Evolutionary conservation across 768 basidiomycete genomes (phyloP).

Genomic region (Trametes villosa): DNA sequence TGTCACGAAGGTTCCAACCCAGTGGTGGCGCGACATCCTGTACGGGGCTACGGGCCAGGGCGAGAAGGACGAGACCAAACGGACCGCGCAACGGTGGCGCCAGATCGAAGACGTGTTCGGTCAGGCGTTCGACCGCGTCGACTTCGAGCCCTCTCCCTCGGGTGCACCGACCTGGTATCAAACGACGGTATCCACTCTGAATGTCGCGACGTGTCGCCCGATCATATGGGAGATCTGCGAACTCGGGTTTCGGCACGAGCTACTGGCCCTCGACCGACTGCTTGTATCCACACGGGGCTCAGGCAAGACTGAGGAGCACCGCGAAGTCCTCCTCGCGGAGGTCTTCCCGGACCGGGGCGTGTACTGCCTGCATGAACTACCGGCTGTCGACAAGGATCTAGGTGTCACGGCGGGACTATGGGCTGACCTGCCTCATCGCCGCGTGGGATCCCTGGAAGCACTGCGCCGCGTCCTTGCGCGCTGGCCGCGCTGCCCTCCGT

Average conservation of each 20-base stretch:
- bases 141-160: neutral
- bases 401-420: neutral
- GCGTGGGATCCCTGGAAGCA: neutral
- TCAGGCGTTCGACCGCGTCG: neutral
- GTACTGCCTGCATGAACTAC: neutral
- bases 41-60: neutral
- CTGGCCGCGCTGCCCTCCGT: neutral
- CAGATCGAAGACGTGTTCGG: neutral
- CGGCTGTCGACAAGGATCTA: neutral
- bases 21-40: constrained; percentile 7
- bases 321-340: neutral
- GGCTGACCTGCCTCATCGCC: neutral
- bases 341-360: neutral
- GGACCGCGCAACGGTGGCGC: neutral
- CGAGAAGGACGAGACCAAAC: neutral
- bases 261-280: neutral
- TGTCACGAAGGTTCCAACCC: neutral
- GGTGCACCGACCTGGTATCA: neutral
- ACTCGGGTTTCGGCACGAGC: neutral
- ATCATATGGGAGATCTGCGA: constrained; percentile 1
- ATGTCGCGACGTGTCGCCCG: neutral
- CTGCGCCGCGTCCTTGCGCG: neutral
- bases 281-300: neutral
- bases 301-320: neutral
- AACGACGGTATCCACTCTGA: no score